Percentiles rank a stretch among this genome's conserved stretches.
Conservation (phyloP, 2,329 filamentous ascomycete species). For the Colletotrichum costaricense region DNA sequence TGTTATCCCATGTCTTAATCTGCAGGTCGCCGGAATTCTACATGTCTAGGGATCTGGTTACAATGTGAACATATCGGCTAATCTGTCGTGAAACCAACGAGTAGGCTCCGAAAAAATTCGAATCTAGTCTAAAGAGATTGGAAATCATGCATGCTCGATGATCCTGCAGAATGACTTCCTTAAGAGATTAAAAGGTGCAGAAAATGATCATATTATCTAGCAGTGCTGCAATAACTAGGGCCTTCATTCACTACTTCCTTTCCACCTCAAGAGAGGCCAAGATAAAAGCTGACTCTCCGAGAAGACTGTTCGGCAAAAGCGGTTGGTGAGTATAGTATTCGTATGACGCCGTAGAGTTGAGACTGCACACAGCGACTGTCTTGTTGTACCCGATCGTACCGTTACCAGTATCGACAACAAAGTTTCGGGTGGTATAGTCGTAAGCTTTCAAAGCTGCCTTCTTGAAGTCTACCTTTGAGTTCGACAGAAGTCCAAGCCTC, state of each 20-base stretch:
- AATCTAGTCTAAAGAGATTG: too few relatives aligned
- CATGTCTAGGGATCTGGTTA: too few relatives aligned
- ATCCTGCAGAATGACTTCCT: too few relatives aligned
- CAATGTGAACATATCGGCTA: too few relatives aligned
- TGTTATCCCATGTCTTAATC: too few relatives aligned
- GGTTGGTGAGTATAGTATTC: constrained; percentile 52
- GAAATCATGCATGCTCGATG: too few relatives aligned
- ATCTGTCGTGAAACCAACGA: too few relatives aligned
- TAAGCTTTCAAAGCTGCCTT: constrained; percentile 30
- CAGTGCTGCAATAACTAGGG: not conserved
- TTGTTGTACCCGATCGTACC: constrained; percentile 45
- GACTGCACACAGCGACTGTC: constrained; percentile 53
- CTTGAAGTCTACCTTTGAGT: not conserved
- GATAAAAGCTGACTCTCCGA: constrained; percentile 50
- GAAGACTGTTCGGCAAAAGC: constrained; percentile 49
- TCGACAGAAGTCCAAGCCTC: constrained; percentile 12
- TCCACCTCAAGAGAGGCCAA: constrained; percentile 52
- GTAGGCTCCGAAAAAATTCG: too few relatives aligned
- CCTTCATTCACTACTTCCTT: not conserved
- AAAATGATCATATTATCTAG: not conserved
- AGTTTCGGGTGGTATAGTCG: constrained; percentile 23
- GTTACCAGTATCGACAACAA: constrained; percentile 22
- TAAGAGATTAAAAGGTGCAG: too few relatives aligned
- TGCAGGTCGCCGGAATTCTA: too few relatives aligned
- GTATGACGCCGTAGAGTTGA: constrained; percentile 53